Evolutionary conservation across 192 early-diverging fungal species (phyloP), one percentile per base, ranked within the genome.

Genomic region (Mortierella alpina): DNA sequence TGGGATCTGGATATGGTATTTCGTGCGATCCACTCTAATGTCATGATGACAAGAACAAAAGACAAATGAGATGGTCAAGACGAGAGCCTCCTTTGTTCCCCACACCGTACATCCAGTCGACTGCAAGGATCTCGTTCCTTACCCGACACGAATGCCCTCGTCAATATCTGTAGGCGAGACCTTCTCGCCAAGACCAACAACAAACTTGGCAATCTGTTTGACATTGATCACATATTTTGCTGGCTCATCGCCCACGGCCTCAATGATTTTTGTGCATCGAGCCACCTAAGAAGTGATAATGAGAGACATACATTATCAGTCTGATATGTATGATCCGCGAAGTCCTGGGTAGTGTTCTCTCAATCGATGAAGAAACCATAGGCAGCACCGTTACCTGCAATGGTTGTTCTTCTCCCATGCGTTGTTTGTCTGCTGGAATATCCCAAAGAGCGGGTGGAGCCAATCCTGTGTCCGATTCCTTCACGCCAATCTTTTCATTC

Each of bases 121-220:
- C 31, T 31, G 31, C 31, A 31, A 31, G 3, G 31, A 31, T 31
- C 31, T 31, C 31, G 1, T 31, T 31, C 31, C 3, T 31, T 88
- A 95, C 93, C 94, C 97, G 47, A 98, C 96, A 61, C 97, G 94
- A 95, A 98, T 99, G 60, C 97, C 96, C 80, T 99, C 98, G 64
- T 99, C 98, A 84, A 99, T 96, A 87, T 99, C 98, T 0, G 98
- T 99, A 23, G 98, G 97, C 10, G 98, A 95, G 18, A 99, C 98
- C 41, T 95, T 91, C 83, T 98, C 93, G 11, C 96, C 97, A 45
- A 99, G 85, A 11, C 94, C 96, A 42, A 99, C 98, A 12, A 99
- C 98, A 87, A 97, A 99, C 83, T 99, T 99, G 61, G 97, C 98
- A 84, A 98, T 96, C 85, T 98, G 95, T 86, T 98, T 98, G 55